Evolutionary conservation across 148 eudicot species (phyloP).

Genomic region (Spergularia marina): DNA sequence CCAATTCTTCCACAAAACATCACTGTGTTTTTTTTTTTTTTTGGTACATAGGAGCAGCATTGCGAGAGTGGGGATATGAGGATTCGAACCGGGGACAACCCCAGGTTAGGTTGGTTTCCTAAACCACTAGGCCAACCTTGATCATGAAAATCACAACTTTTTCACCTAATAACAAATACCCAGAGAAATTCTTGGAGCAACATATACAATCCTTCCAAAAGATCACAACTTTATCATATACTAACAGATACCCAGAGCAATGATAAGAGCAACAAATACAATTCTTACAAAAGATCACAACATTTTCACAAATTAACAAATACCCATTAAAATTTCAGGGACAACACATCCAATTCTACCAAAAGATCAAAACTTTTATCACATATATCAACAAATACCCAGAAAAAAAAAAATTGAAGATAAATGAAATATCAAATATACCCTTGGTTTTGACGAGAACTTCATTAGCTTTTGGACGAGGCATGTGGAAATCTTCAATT

Average conservation of each 20-base stretch:
- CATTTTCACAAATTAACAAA: no score
- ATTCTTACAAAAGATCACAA: no score
- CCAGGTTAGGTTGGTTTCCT: no score
- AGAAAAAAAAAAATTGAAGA: neutral
- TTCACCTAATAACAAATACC: neutral
- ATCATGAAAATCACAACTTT: neutral
- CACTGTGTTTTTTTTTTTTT: no score
- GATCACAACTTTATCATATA: neutral
- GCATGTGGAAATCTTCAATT: slow-evolving; percentile 88
- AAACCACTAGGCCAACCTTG: no score
- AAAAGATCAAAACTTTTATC: neutral
- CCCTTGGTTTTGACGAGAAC: slow-evolving; percentile 91
- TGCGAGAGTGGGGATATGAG: no score
- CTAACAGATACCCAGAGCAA: neutral
- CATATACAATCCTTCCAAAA: neutral
- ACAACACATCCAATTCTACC: no score
- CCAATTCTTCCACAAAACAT: no score
- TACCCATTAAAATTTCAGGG: no score
- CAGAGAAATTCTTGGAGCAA: neutral
- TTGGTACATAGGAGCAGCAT: no score
- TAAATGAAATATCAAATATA: slow-evolving; percentile 13
- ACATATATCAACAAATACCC: neutral
- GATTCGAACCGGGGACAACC: no score
- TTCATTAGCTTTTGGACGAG: slow-evolving; percentile 92
- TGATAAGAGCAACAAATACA: no score